phyloP scores from a whole-genome alignment of 1,139 yeast genomes.

The Hyphopichia pseudoburtonii region DNA sequence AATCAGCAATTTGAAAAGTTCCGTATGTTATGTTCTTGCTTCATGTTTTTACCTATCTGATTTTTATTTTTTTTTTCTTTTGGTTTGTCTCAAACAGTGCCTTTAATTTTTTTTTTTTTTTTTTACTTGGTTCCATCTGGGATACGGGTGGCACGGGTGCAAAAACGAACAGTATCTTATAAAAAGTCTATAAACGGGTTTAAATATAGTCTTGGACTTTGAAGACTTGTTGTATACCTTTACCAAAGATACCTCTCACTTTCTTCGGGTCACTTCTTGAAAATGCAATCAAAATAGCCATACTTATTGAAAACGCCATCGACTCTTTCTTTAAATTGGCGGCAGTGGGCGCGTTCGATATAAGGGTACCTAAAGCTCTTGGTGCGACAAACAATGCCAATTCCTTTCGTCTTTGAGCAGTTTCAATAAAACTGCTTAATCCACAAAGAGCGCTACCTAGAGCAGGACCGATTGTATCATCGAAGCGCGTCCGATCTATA shows the following conservation, averaged over 20 bases:
- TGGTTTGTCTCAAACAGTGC: background rate
- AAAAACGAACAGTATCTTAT: too few species aligned
- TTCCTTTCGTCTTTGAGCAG: conserved; percentile 35
- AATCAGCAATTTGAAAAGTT: background rate
- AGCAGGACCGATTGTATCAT: conserved; percentile 29
- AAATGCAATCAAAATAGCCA: conserved; percentile 37
- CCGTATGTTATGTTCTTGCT: too few species aligned
- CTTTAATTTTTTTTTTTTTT: too few species aligned
- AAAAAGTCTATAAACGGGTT: too few species aligned
- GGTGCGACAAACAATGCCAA: conserved; percentile 43
- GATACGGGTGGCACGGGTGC: background rate
- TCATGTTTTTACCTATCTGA: too few species aligned
- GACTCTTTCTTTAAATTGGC: conserved; percentile 28
- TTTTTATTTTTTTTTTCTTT: too few species aligned
- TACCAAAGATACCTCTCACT: conserved; percentile 39
- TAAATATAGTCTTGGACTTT: conserved; percentile 15
- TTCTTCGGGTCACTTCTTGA: conserved; percentile 24
- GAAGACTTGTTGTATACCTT: conserved; percentile 24
- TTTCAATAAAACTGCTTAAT: conserved; percentile 33
- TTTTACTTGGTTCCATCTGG: background rate
- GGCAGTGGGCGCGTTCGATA: conserved; percentile 27
- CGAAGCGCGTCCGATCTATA: conserved; percentile 27
- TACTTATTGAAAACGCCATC: conserved; percentile 29
- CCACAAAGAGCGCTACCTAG: conserved; percentile 35
- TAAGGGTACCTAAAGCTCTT: conserved; percentile 35